phyloP scores from a whole-genome alignment of 2,329 filamentous ascomycete genomes.

The Botrytis medusae region DNA sequence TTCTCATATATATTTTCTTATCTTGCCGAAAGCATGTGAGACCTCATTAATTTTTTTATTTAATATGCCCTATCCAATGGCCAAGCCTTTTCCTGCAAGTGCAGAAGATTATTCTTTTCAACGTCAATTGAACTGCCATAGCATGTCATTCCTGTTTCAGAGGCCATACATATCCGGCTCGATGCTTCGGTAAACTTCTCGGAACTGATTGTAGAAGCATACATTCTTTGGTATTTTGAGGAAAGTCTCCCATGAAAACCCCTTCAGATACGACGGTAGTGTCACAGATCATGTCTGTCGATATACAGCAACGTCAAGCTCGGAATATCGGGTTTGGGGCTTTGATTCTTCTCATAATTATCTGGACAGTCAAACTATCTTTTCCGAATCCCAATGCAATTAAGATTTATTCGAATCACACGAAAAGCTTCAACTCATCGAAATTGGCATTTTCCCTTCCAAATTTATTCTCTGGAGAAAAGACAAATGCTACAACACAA shows the following conservation, averaged over 20 bases:
- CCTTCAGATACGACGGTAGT: not conserved
- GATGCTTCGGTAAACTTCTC: not conserved
- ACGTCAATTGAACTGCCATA: not conserved
- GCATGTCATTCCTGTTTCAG: not conserved
- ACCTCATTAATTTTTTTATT: not conserved
- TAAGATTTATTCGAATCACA: slow-evolving; percentile 26
- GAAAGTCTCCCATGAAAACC: no score
- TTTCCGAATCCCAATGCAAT: slow-evolving; percentile 31
- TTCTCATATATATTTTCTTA: not conserved
- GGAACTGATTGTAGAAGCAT: not conserved
- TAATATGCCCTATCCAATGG: not conserved
- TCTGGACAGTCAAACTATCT: slow-evolving; percentile 34
- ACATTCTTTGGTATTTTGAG: not conserved
- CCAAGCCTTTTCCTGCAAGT: not conserved
- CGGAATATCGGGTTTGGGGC: slow-evolving; percentile 33
- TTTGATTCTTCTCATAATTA: slow-evolving; percentile 31
- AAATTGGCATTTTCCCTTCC: slow-evolving; percentile 1
- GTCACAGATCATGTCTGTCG: slow-evolving; percentile 26
- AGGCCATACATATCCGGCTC: not conserved
- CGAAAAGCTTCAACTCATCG: slow-evolving; percentile 8
- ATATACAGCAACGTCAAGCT: slow-evolving; percentile 33
- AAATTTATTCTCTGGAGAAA: not conserved
- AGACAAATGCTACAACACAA: slow-evolving; percentile 16
- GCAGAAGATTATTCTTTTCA: not conserved
- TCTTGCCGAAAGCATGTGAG: slow-evolving; percentile 13